A percentile compares a stretch with the other conserved stretches of the same genome.
Conservation (phyloP, 2,329 filamentous ascomycete genomes). For the Hypoxylon sp. region DNA sequence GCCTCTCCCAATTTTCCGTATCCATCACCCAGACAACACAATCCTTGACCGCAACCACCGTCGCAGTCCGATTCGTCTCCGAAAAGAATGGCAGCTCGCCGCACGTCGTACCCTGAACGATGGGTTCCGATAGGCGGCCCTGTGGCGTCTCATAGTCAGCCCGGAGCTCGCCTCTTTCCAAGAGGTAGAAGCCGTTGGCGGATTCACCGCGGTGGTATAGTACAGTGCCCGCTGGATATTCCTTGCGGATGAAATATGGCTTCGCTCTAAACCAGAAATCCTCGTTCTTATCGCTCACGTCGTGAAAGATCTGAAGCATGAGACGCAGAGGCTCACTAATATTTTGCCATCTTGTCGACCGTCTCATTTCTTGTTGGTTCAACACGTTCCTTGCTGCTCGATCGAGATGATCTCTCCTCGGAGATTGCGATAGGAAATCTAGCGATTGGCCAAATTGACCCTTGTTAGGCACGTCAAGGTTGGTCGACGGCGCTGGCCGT, state of each 20-base stretch:
- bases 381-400: slow-evolving; percentile 84
- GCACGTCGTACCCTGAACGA: slow-evolving; percentile 93
- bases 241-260: slow-evolving; percentile 80
- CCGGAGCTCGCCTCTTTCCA: slow-evolving; percentile 90
- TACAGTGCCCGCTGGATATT: slow-evolving; percentile 77
- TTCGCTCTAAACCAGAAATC: slow-evolving; percentile 93
- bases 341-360: slow-evolving; percentile 80
- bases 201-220: slow-evolving; percentile 84
- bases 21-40: slow-evolving; percentile 88
- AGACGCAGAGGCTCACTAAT: slow-evolving; percentile 93
- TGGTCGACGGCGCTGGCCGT: slow-evolving; percentile 61
- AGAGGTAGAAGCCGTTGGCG: slow-evolving; percentile 88
- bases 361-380: slow-evolving; percentile 72
- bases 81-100: slow-evolving; percentile 97
- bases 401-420: slow-evolving; percentile 82
- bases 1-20: slow-evolving; percentile 75
- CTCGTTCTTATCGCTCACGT: slow-evolving; percentile 86
- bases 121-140: slow-evolving; percentile 89
- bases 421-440: slow-evolving; percentile 78
- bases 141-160: slow-evolving; percentile 94
- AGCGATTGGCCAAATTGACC: slow-evolving; percentile 52
- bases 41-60: slow-evolving; percentile 85
- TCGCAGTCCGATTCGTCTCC: slow-evolving; percentile 88
- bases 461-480: slow-evolving; percentile 65
- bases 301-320: slow-evolving; percentile 95